Base-by-base conservation (phyloP, 139 green algal species). In the Chlorella sp. region DNA sequence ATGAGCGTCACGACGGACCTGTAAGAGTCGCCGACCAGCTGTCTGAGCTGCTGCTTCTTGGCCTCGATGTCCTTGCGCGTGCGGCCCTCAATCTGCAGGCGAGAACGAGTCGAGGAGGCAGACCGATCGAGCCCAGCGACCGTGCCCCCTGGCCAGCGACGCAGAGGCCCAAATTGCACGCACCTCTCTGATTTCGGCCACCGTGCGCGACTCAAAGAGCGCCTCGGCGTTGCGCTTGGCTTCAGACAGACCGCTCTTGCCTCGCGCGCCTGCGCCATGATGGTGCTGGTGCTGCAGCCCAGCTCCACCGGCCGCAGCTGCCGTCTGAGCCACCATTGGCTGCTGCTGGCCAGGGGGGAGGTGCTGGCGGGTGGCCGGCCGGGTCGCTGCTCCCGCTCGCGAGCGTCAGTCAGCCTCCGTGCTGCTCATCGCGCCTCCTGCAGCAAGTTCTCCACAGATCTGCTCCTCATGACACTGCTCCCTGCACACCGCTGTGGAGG, bases 1-100 rank as follows among this genome's bases (percentile, higher is more conserved):
- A n/a, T n/a, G n/a, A n/a, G n/a, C n/a, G n/a, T n/a, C n/a, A n/a
- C n/a, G n/a, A n/a, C n/a, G n/a, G n/a, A 87, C 89, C 85, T 87
- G 82, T 97, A 97, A 0, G 90, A 95, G 35, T 91, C 85, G 0
- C 93, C 93, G 4, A 97, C 95, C 33, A 99, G 85, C 83, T 98
- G 94, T 2, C 92, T 78, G 73, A 99, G 81, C 82, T 96, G 89
- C 77, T 92, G 63, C 30, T 90, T 84, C 84, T 99, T 99, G 82
- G 96, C 88, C 77, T 98, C 91, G 69, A 97, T 97, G 70, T 86
- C 93, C 95, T 91, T 36, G 77, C 77, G 10, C 29, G 72, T 77
- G 2, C 63, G 34, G 32, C 29, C 29, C 55, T 77, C 72, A 26
- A 77, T 67, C 72, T 77, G 42, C n/a, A 64, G 22, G 55, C 17